A percentile compares a stretch with the other conserved stretches of the same genome.
phyloP scores from a whole-genome alignment of 306 rosid species.

The Chamaecrista fasciculata region DNA sequence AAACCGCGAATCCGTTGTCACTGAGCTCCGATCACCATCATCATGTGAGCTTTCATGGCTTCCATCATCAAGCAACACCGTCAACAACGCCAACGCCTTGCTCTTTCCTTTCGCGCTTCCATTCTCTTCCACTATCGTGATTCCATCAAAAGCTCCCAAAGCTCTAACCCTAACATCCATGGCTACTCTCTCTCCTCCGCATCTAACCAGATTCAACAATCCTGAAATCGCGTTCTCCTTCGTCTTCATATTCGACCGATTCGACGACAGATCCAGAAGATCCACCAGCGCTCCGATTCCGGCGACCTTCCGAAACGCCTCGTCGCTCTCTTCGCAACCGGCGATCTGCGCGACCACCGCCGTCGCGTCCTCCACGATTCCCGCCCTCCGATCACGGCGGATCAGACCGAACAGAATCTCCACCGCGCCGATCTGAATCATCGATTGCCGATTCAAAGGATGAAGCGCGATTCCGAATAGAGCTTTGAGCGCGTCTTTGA shows the following conservation, averaged over 20 bases:
- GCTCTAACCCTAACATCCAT: constrained; percentile 52
- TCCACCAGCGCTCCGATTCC: constrained; percentile 61
- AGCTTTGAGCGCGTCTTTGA: constrained; percentile 85
- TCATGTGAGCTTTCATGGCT: not conserved
- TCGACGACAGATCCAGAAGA: constrained; percentile 51
- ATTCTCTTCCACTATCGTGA: constrained; percentile 51
- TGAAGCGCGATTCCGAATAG: constrained; percentile 74
- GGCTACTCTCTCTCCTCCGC: constrained; percentile 54
- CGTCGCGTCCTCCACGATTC: constrained; percentile 82
- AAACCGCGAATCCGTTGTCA: constrained; percentile 41
- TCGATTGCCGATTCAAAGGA: constrained; percentile 52
- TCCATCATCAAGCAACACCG: constrained; percentile 43
- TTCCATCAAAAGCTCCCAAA: constrained; percentile 50
- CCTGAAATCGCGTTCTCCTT: constrained; percentile 82
- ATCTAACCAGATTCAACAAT: constrained; percentile 59
- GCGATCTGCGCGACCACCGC: constrained; percentile 94
- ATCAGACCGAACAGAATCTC: constrained; percentile 57
- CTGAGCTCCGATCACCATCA: no score
- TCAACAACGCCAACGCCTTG: constrained; percentile 57
- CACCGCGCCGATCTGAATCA: constrained; percentile 61
- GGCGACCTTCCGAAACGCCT: constrained; percentile 53
- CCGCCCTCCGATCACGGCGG: constrained; percentile 54
- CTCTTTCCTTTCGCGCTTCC: constrained; percentile 56
- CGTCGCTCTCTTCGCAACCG: constrained; percentile 82
- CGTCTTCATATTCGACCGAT: constrained; percentile 63